phyloP scores from a whole-genome alignment of 306 rosid species.

The Urtica urens region DNA sequence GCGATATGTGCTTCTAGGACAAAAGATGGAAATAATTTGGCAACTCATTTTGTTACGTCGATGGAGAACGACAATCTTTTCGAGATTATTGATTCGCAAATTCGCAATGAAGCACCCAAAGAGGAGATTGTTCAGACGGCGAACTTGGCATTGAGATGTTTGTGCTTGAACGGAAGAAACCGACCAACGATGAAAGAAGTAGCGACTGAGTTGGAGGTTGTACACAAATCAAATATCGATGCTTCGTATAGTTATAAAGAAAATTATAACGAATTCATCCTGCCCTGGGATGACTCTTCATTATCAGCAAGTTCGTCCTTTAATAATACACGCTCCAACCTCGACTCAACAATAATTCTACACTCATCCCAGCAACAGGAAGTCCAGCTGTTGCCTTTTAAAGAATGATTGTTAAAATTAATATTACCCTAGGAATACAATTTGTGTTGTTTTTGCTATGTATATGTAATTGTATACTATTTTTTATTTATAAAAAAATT shows the following conservation, averaged over 20 bases:
- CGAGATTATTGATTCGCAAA: constrained; percentile 25
- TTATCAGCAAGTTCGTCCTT: neutral
- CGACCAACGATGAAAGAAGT: constrained; percentile 45
- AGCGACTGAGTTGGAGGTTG: constrained; percentile 21
- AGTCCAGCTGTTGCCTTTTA: neutral
- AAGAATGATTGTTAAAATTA: neutral
- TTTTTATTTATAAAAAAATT: too few species aligned
- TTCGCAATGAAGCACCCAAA: constrained; percentile 7
- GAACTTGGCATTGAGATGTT: constrained; percentile 28
- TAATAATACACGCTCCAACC: neutral
- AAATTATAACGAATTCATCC: neutral
- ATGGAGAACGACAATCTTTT: constrained; percentile 17
- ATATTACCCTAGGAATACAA: too few species aligned
- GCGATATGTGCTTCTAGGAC: neutral
- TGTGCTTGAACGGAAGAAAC: constrained; percentile 27
- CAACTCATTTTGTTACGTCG: constrained; percentile 20
- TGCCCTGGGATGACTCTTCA: neutral
- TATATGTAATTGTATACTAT: too few species aligned
- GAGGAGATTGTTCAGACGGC: constrained; percentile 26
- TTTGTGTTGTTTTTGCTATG: too few species aligned
- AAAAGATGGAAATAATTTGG: constrained; percentile 18
- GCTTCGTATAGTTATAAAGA: neutral
- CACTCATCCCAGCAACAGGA: neutral
- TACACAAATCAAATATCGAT: neutral
- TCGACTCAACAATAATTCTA: neutral